Conservation (phyloP, 371 early-diverging fungal species). For the Lichtheimia ornata region DNA sequence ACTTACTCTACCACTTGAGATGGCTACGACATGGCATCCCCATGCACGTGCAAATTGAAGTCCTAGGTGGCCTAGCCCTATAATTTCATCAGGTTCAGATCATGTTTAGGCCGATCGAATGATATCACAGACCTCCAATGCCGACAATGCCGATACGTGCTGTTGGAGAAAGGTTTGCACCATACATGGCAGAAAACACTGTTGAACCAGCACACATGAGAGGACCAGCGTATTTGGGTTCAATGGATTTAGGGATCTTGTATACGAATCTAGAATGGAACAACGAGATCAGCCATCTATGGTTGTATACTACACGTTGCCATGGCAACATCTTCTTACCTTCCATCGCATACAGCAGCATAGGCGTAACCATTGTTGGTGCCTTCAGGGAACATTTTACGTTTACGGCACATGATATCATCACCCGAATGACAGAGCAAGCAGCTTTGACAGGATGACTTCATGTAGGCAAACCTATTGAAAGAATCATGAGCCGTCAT, state of each 20-base stretch:
- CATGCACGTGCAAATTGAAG: slow-evolving; percentile 66
- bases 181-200: slow-evolving; percentile 56
- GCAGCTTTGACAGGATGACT: slow-evolving; percentile 47
- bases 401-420: slow-evolving; percentile 45
- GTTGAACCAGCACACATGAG: slow-evolving; percentile 72
- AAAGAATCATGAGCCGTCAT: not conserved
- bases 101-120: too few relatives aligned
- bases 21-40: slow-evolving; percentile 55
- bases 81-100: too few relatives aligned
- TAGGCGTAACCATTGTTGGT: slow-evolving; percentile 47
- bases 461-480: slow-evolving; percentile 33
- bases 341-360: slow-evolving; percentile 46
- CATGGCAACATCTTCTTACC: slow-evolving; percentile 15
- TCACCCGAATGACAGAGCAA: slow-evolving; percentile 41
- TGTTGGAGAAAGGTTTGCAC: slow-evolving; percentile 46
- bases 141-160: slow-evolving; percentile 65
- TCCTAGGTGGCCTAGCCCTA: slow-evolving; percentile 71
- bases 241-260: slow-evolving; percentile 55
- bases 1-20: slow-evolving; percentile 25
- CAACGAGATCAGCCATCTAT: slow-evolving; percentile 8
- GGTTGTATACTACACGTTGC: not conserved
- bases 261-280: slow-evolving; percentile 35
- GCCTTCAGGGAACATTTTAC: slow-evolving; percentile 52
- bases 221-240: slow-evolving; percentile 56
- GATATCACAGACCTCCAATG: slow-evolving; percentile 78